These are phyloP conservation scores for Colletotrichum sp. DNA, from an alignment of 2,329 filamentous ascomycete genomes.

Conservation along the genomic window DNA sequence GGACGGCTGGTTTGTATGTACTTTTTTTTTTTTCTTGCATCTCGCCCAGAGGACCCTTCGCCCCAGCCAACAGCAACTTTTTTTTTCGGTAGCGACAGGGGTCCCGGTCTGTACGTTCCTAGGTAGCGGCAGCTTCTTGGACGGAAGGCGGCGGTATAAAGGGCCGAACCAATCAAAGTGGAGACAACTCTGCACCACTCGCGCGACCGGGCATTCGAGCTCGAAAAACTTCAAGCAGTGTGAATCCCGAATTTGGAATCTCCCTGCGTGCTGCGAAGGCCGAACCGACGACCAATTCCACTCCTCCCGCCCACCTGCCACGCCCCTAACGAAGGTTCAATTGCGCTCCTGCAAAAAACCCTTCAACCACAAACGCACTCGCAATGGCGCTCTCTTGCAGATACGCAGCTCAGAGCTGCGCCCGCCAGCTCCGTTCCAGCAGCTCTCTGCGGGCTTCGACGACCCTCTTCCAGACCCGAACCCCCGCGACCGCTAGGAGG, in stretches of 20 bases:
- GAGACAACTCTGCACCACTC: slow-evolving; percentile 22
- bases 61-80: slow-evolving; percentile 33
- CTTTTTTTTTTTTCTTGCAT: slow-evolving; percentile 30
- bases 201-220: slow-evolving; percentile 28
- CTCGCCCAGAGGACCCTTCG: slow-evolving; percentile 17
- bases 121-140: slow-evolving; percentile 9
- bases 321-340: slow-evolving; percentile 8
- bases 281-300: slow-evolving; percentile 11
- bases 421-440: slow-evolving; percentile 62
- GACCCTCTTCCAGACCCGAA: slow-evolving; percentile 51
- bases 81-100: slow-evolving; percentile 30
- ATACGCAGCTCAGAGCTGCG: slow-evolving; percentile 68
- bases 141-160: slow-evolving; percentile 36
- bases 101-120: slow-evolving; percentile 15
- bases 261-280: slow-evolving; percentile 20
- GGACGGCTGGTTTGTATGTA: slow-evolving; percentile 22
- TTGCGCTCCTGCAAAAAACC: neutral
- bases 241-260: slow-evolving; percentile 12
- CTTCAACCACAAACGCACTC: slow-evolving; percentile 22
- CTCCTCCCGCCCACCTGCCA: neutral
- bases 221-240: slow-evolving; percentile 47
- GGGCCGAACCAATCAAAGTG: slow-evolving; percentile 40
- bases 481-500: slow-evolving; percentile 65
- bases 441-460: slow-evolving; percentile 50
- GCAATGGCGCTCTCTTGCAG: slow-evolving; percentile 69